These are phyloP conservation scores for Hirschioporus abietinus DNA, from an alignment of 768 basidiomycete genomes.

Conservation along the genomic window DNA sequence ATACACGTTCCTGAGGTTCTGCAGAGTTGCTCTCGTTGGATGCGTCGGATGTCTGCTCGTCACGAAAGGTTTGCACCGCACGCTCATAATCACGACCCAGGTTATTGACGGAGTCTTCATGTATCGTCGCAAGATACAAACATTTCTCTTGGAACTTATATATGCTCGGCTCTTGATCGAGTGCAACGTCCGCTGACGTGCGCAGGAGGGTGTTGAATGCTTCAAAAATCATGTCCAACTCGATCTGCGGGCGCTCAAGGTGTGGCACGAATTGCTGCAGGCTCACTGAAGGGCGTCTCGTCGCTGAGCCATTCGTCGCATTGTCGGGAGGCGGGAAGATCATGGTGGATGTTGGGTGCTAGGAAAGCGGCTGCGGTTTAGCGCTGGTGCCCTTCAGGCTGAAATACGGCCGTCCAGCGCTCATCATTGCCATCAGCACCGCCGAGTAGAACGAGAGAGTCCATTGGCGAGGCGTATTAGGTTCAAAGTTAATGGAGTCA, in stretches of 20 bases:
- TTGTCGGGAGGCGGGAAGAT: not conserved
- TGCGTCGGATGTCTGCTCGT: not conserved
- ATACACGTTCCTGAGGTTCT: too few relatives aligned
- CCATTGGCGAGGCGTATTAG: not conserved
- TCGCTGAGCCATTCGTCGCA: not conserved
- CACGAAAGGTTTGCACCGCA: not conserved
- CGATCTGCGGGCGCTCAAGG: not conserved
- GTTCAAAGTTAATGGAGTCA: not conserved
- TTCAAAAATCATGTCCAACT: not conserved
- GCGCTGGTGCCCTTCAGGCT: not conserved
- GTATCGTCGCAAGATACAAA: not conserved
- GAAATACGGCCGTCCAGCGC: not conserved
- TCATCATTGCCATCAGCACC: not conserved
- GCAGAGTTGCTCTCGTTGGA: not conserved
- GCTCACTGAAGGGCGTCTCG: not conserved
- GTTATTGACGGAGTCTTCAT: not conserved
- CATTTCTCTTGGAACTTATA: constrained; percentile 1
- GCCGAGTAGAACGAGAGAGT: not conserved
- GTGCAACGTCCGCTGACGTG: not conserved
- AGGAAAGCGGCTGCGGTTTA: not conserved
- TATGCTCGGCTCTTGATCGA: not conserved
- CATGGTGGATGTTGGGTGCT: not conserved
- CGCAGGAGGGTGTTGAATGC: not conserved
- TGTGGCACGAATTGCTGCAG: not conserved
- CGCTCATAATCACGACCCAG: not conserved